Evolutionary conservation across 441 rosid genomes (phyloP), one percentile per base, ranked within the genome.

Genomic region (Manihot esculenta): DNA sequence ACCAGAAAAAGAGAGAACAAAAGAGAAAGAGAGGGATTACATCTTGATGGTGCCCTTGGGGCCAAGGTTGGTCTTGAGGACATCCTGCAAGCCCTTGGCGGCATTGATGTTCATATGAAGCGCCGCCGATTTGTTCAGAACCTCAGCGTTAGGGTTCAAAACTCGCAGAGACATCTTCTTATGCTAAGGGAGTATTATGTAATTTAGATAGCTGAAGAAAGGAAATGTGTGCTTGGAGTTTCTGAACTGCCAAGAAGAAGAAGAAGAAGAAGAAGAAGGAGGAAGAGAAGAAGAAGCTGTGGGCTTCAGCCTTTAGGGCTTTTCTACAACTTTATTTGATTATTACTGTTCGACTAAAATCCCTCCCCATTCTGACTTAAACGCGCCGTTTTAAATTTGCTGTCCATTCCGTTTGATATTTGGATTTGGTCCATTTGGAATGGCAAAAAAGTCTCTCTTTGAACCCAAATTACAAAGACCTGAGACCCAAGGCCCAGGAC

Each of bases 41-140:
- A 94, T 94, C 83, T 95, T 95, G 77, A 95, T 92, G 76, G 98
- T 92, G 78, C 98, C 98, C 74, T 92, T 92, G n/a, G 99, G 99
- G 53, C 99, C 99, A 75, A 94, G 94, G 78, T 94, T 94, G 38
- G 91, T 73, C 73, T 91, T 94, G 79, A 94, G 93, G 48, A 93
- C 96, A 63, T 95, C 99, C 49, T 92, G 98, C 68, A 95, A 84
- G 53, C 98, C 96, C 83, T 92, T 95, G 69, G 97, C 98, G 72
- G 98, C 97, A 82, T 91, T 93, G 76, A 95, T 95, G 82, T 87
- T 95, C 98, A 95, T 95, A 79, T 95, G 99, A 59, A 95, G 91
- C 68, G 99, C 99, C 72, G 96, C 94, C 62, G 98, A 91, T 87
- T 95, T 95, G 94, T 95, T 93, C 49, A 95, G 93, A 63, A 93